These are phyloP conservation scores for Trichopus zeylanicus DNA, from an alignment of 116 monocot species.

Conservation along the genomic window DNA sequence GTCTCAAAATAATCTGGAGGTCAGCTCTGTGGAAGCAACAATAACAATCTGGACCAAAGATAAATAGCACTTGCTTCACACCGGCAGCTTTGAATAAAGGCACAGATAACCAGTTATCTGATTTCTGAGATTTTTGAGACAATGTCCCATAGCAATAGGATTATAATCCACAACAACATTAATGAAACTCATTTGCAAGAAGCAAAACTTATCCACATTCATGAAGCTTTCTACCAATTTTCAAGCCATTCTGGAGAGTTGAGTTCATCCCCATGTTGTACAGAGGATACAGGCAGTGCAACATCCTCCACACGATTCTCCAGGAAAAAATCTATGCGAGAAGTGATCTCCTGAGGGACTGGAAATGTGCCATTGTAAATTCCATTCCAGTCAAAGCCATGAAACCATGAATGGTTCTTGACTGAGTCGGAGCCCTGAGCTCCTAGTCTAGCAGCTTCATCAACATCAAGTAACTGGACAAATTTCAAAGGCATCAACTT, in stretches of 20 bases:
- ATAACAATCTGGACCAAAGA: background rate
- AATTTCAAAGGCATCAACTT: background rate
- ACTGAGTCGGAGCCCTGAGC: conserved; percentile 42
- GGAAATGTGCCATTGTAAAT: conserved; percentile 45
- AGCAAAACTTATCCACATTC: background rate
- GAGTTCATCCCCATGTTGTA: conserved; percentile 30
- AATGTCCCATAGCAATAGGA: background rate
- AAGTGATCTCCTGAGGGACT: conserved; percentile 62
- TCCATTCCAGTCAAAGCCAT: conserved; percentile 56
- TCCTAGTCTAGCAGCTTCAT: conserved; percentile 59
- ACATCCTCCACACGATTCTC: conserved; percentile 43
- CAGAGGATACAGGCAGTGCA: conserved; percentile 13
- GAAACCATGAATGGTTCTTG: conserved; percentile 75
- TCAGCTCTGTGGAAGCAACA: background rate
- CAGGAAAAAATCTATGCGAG: conserved; percentile 38
- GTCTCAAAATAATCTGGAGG: background rate
- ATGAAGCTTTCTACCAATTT: conserved; percentile 40
- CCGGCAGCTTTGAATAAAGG: background rate
- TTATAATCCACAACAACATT: background rate
- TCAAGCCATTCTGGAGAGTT: conserved; percentile 62
- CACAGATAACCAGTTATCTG: background rate
- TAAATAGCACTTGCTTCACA: background rate
- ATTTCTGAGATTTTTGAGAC: background rate
- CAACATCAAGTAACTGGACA: conserved; percentile 70
- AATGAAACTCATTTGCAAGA: background rate